Base-by-base conservation (phyloP, 2,329 filamentous ascomycete genomes). In the Fusarium tanahbumbuense region DNA sequence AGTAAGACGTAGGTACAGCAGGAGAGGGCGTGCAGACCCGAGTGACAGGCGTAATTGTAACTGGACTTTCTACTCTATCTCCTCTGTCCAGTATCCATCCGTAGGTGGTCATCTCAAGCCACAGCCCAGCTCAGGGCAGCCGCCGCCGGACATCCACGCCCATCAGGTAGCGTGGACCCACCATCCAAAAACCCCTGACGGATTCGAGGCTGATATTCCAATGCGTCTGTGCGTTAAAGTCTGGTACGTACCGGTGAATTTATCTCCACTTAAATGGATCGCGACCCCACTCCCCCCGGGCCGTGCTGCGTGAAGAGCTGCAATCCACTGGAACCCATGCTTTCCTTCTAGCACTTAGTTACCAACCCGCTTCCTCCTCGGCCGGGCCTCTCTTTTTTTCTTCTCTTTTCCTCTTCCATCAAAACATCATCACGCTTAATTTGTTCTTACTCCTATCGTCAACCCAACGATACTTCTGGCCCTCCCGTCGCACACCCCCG, bases 381-480 rank as follows among this genome's bases (percentile, higher is more conserved):
- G 65, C 64, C 59, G 59, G 64, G 62, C 71, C 70, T 71, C 67
- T 72, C 68, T 67, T 70, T 72, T 75, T 75, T 74, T 73, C 70
- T 70, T 69, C 71, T 67, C 72, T 70, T 74, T 75, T 67, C 73
- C 67, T 64, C 70, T 74, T 73, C 72, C 68, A 73, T 67, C 63
- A 73, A 75, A 75, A 74, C 74, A 74, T 56, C 72, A 63, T 68
- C 64, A 55, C 69, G 69, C 59, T 34, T 61, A 63, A 62, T 59
- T 67, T 55, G 63, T 49, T 57, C 64, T 52, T 59, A 56, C 67
- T 60, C 32, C 60, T 56, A 61, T 61, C 64, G 68, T 74, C 67
- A 56, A 71, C 53, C 27, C 41, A 44, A 53, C 34, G 23, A n/a
- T 22, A 23, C 13, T 53, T 15, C 23, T 27, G 49, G 34, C 49